These are phyloP conservation scores for Coffea humblotiana DNA, from an alignment of 305 asterid genomes.

Conservation along the genomic window DNA sequence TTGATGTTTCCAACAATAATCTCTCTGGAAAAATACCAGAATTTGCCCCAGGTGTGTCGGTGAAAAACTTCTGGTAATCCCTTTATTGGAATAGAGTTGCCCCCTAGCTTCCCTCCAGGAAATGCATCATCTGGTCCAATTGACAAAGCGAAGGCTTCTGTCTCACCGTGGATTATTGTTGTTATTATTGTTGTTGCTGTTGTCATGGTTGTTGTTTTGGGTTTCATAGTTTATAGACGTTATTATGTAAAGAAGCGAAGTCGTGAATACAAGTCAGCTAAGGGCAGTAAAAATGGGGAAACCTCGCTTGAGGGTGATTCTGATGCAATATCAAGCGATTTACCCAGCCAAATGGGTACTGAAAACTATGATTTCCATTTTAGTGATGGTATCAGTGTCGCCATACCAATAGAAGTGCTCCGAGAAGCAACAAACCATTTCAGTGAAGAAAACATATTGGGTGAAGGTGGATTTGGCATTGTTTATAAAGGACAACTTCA, in stretches of 20 bases:
- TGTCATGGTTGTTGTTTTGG: slow-evolving; percentile 17
- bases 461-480: slow-evolving; percentile 78
- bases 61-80: slow-evolving; percentile 49
- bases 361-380: slow-evolving; percentile 34
- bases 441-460: slow-evolving; percentile 52
- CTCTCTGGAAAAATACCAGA: slow-evolving; percentile 66
- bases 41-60: slow-evolving; percentile 37
- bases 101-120: slow-evolving; percentile 27
- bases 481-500: slow-evolving; percentile 68
- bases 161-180: slow-evolving; percentile 32
- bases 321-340: slow-evolving; percentile 19
- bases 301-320: slow-evolving; percentile 11
- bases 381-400: slow-evolving; percentile 42
- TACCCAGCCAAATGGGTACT: slow-evolving; percentile 16
- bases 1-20: slow-evolving; percentile 76
- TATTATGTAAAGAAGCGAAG: slow-evolving; percentile 17
- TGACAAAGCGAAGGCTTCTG: slow-evolving; percentile 18
- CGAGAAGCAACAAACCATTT: slow-evolving; percentile 60
- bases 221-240: slow-evolving; percentile 29
- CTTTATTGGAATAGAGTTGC: slow-evolving; percentile 55
- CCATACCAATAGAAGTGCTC: slow-evolving; percentile 55
- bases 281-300: slow-evolving; percentile 18
- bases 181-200: slow-evolving; percentile 27
- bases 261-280: slow-evolving; percentile 24
- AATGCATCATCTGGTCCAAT: slow-evolving; percentile 2